These are phyloP conservation scores for Trichomonas gallinae DNA, from an alignment of 208 protist species.

Conservation along the genomic window DNA sequence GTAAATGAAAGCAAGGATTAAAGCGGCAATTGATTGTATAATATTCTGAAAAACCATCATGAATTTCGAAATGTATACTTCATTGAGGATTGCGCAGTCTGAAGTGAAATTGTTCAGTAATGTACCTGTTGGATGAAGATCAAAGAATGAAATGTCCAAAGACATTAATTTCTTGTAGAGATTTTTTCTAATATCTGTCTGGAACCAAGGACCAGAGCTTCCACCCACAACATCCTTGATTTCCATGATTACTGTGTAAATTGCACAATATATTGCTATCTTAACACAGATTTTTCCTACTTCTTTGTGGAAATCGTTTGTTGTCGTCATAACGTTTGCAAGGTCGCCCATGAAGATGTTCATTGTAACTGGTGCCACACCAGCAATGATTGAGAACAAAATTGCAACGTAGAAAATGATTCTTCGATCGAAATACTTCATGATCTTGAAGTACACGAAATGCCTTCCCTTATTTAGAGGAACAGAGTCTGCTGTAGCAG, in stretches of 20 bases:
- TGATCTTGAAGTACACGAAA: too few relatives aligned
- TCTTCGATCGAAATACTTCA: neutral
- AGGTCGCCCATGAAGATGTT: neutral
- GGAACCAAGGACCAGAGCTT: neutral
- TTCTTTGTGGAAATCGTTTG: neutral
- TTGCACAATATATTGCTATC: neutral
- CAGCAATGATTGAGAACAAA: neutral
- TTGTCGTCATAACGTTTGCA: neutral
- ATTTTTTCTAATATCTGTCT: neutral
- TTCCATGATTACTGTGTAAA: neutral
- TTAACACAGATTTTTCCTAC: neutral
- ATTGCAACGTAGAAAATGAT: neutral
- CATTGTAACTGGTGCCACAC: neutral
- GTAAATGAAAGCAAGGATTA: neutral
- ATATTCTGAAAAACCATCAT: neutral
- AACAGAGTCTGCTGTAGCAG: too few relatives aligned
- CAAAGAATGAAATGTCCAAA: neutral
- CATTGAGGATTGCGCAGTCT: neutral
- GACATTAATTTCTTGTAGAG: neutral
- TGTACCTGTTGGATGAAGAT: neutral
- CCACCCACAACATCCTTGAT: neutral
- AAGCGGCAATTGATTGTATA: neutral
- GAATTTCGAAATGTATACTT: neutral
- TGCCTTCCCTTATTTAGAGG: too few relatives aligned
- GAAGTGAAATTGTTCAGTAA: neutral